Evolutionary conservation across 495 filamentous ascomycete genomes (phyloP), one percentile per base, ranked within the genome.

Genomic region (Acidomyces sp.): DNA sequence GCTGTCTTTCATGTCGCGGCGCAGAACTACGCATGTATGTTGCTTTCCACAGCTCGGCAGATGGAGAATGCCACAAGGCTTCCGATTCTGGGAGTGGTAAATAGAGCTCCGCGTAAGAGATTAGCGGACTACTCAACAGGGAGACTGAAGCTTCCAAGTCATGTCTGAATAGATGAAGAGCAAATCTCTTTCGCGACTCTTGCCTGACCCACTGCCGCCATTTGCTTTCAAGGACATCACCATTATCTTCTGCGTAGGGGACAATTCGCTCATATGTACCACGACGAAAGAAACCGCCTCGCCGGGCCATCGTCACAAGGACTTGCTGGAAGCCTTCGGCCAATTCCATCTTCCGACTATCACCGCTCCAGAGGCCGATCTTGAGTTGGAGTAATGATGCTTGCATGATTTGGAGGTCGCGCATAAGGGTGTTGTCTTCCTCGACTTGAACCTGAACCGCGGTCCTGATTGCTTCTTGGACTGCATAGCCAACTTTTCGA

Each of bases 341-440:
- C 26, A 82, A 72, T 52, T 82, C 77, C 48, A 77, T 79, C 48
- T 75, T 74, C n/a, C 77, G 56, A 32, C 71, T 66, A 41, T 74
- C 75, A 2, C 75, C 77, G 37, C 73, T 77, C 77, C 77, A 82
- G 6, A 82, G 59, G 0, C 71, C 72, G 26, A 78, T 61, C 35
- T 77, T 70, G 3, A 78, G 61, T 1, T 62, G 53, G 18, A 80
- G 43, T 11, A 73, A 58, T 36, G 69, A 65, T 4, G 68, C 65
- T 51, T 79, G 76, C 4, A 75, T 62, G 2, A 68, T 54, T 3
- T 68, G 61, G 2, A 79, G 46, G 38, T 76, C 61, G 19, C 69
- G 62, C 12, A 74, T 73, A 3, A 56, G 56, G 6, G 55, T 64
- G 46, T 79, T 79, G 45, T 76, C 70, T 16, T 65, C 66, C 46